A percentile compares a stretch with the other conserved stretches of the same genome.
These are phyloP conservation scores for Ophiostoma australiae DNA, from an alignment of 2,329 filamentous ascomycete species.

Conservation along the genomic window DNA sequence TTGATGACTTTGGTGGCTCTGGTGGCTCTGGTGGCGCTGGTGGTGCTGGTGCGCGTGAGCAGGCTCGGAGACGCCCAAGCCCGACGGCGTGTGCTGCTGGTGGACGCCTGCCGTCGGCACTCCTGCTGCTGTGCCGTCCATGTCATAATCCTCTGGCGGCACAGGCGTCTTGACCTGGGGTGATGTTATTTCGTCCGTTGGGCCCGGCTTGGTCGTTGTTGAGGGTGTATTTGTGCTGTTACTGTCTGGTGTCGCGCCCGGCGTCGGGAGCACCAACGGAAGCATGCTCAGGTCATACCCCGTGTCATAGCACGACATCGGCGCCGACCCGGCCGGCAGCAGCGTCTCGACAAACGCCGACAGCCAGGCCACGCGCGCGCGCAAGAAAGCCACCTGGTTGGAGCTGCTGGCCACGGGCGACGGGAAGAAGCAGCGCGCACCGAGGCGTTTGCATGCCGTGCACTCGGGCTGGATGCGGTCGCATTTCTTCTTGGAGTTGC, in stretches of 20 bases:
- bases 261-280: background rate
- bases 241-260: background rate
- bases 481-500: conserved; percentile 45
- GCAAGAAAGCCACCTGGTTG: conserved; percentile 35
- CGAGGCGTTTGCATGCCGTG: conserved; percentile 38
- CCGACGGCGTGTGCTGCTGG: background rate
- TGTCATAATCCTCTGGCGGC: background rate
- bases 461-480: conserved; percentile 41
- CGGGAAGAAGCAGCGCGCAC: conserved; percentile 38
- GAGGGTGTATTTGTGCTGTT: background rate
- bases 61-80: background rate
- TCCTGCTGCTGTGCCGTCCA: background rate
- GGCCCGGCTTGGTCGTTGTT: background rate
- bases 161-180: background rate
- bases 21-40: background rate
- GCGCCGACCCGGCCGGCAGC: conserved; percentile 30
- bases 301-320: conserved; percentile 38
- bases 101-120: background rate
- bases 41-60: background rate
- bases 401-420: conserved; percentile 33
- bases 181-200: background rate
- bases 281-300: conserved; percentile 31
- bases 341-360: conserved; percentile 37
- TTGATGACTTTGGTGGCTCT: background rate
- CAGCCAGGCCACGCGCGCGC: conserved; percentile 33